Percentiles rank a stretch among this genome's conserved stretches.
phyloP scores from a whole-genome alignment of 768 basidiomycete genomes.

The Coprinellus micaceus region DNA sequence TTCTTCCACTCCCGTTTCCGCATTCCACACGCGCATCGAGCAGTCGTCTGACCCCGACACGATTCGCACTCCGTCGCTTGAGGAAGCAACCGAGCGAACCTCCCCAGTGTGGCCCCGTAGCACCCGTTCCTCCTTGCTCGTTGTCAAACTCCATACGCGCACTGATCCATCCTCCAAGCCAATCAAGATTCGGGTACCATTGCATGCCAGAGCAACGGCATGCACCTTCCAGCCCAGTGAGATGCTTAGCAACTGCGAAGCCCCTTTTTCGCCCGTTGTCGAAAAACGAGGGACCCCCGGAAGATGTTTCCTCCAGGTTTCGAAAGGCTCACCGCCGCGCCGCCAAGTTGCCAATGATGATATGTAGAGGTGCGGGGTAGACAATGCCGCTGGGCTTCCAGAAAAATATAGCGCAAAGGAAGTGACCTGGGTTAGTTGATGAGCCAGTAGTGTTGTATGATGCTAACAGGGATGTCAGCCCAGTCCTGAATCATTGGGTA shows the following conservation, averaged over 20 bases:
- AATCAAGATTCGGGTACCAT: background rate
- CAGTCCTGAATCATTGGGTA: no score
- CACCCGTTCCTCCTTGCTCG: slow-evolving; percentile 1
- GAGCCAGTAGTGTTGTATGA: background rate
- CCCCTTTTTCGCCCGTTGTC: background rate
- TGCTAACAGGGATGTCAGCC: no score
- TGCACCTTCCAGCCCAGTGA: background rate
- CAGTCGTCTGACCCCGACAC: background rate
- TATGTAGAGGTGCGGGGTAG: slow-evolving; percentile 4
- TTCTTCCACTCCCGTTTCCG: background rate
- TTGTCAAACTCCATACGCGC: slow-evolving; percentile 12
- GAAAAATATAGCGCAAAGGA: slow-evolving; percentile 5
- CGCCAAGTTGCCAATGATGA: slow-evolving; percentile 1
- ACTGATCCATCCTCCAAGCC: no score
- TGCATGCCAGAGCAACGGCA: background rate
- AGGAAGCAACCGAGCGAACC: background rate
- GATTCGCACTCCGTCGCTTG: background rate
- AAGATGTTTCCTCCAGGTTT: background rate
- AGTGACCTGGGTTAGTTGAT: background rate
- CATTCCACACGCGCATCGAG: slow-evolving; percentile 1
- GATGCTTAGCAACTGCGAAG: background rate
- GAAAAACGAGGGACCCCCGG: background rate
- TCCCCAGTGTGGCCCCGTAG: slow-evolving; percentile 4
- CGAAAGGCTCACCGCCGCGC: background rate
- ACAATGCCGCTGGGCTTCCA: background rate